Evolutionary conservation across 352 stramenopile genomes (phyloP).

Genomic region (Globisporangium viniferum): DNA sequence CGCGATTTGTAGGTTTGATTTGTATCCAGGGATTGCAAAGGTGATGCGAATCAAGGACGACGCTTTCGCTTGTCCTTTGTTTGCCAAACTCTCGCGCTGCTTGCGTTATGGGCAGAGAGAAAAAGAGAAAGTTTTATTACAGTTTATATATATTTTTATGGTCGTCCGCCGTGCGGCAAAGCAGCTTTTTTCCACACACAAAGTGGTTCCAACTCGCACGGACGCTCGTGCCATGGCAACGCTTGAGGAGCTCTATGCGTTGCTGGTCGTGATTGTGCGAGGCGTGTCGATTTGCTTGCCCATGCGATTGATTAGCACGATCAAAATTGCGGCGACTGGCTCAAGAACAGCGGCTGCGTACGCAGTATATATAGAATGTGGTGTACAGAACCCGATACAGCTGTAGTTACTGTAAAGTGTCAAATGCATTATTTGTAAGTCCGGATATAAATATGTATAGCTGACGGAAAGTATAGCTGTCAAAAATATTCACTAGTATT

Average conservation of each 20-base stretch:
- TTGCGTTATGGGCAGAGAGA: background rate
- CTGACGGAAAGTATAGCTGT: too few species aligned
- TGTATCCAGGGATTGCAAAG: background rate
- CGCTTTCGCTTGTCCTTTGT: too few species aligned
- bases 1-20: too few species aligned
- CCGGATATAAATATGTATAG: too few species aligned
- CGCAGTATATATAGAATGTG: background rate
- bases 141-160: background rate
- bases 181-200: background rate
- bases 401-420: too few species aligned
- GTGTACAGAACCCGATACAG: too few species aligned
- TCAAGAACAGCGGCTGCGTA: background rate
- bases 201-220: background rate
- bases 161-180: background rate
- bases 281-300: background rate
- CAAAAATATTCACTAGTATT: too few species aligned
- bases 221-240: background rate
- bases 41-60: background rate
- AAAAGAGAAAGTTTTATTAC: constrained; percentile 1
- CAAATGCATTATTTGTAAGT: too few species aligned
- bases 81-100: too few species aligned
- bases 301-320: background rate
- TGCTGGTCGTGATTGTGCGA: background rate
- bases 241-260: background rate
- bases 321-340: background rate